These are phyloP conservation scores for Ophiostoma tasmaniense DNA, from an alignment of 2,329 filamentous ascomycete genomes.

Conservation along the genomic window DNA sequence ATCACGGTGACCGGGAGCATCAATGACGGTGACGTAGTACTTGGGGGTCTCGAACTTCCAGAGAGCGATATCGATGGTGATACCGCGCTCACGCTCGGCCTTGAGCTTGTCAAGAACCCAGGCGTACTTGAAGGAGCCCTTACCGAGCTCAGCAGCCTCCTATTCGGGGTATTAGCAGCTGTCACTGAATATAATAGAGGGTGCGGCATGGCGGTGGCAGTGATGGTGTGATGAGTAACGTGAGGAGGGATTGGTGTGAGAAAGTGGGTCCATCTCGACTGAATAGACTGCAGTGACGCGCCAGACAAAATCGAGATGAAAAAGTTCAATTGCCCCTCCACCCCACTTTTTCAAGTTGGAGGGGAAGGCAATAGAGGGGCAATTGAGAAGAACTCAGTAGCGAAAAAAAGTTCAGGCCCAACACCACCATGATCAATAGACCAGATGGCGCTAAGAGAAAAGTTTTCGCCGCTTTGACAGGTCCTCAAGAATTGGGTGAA, in stretches of 20 bases:
- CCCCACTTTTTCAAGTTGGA: constrained; percentile 18
- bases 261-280: neutral
- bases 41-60: constrained; percentile 99
- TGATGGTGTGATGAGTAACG: neutral
- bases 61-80: constrained; percentile 99
- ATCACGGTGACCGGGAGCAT: constrained; percentile 99
- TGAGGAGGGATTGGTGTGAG: neutral
- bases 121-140: constrained; percentile 99
- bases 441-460: constrained; percentile 23
- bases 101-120: constrained; percentile 99
- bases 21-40: constrained; percentile 97
- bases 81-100: constrained; percentile 99
- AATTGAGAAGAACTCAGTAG: constrained; percentile 15
- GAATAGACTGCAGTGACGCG: neutral
- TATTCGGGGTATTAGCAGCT: constrained; percentile 32
- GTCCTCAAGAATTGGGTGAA: constrained; percentile 5
- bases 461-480: constrained; percentile 9
- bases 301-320: neutral
- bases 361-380: constrained; percentile 9
- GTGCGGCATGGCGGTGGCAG: neutral
- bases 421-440: constrained; percentile 12
- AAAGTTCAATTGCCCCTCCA: constrained; percentile 17
- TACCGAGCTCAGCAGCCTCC: constrained; percentile 98
- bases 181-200: neutral
- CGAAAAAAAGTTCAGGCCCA: neutral